These are phyloP conservation scores for Moesziomyces aphidis DNA, from an alignment of 1,284 basidiomycete species.

Conservation along the genomic window DNA sequence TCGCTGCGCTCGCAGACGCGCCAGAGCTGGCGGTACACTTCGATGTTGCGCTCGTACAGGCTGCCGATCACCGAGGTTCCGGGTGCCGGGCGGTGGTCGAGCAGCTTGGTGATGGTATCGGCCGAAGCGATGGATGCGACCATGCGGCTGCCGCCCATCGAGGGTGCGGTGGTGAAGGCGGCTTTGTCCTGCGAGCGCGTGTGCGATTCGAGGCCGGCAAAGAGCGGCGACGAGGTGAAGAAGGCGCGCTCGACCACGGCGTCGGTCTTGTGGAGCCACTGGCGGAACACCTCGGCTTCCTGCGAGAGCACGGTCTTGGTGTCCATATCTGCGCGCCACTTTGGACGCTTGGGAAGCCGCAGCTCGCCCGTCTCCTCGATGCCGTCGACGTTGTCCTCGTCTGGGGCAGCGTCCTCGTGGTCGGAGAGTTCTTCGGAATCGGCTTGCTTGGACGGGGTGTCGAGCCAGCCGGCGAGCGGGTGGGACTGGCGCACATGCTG, in stretches of 20 bases:
- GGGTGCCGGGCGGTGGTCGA: constrained; percentile 40
- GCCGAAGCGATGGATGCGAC: constrained; percentile 28
- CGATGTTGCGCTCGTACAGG: constrained; percentile 69
- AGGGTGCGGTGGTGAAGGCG: constrained; percentile 16
- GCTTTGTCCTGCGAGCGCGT: constrained; percentile 33
- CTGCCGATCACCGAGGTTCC: constrained; percentile 74
- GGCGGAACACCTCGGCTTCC: constrained; percentile 50
- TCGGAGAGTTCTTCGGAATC: not conserved
- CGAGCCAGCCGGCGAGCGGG: constrained; percentile 34
- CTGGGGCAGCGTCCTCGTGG: constrained; percentile 4
- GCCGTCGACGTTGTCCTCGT: constrained; percentile 9
- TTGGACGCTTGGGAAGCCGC: constrained; percentile 51
- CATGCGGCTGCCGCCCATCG: constrained; percentile 41
- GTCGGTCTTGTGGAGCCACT: constrained; percentile 55
- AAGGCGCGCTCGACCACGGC: constrained; percentile 44
- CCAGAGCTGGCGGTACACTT: constrained; percentile 59
- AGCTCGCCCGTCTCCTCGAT: constrained; percentile 39
- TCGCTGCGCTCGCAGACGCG: constrained; percentile 73
- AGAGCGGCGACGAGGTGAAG: constrained; percentile 47
- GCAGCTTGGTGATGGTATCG: constrained; percentile 28
- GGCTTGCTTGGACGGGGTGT: not conserved
- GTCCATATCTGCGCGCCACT: constrained; percentile 51
- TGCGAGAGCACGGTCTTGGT: constrained; percentile 54
- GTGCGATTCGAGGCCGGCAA: constrained; percentile 30
- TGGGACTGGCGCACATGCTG: constrained; percentile 16